These are phyloP conservation scores for Taphrina flavorubra DNA, from an alignment of 1,139 yeast genomes.

Conservation along the genomic window DNA sequence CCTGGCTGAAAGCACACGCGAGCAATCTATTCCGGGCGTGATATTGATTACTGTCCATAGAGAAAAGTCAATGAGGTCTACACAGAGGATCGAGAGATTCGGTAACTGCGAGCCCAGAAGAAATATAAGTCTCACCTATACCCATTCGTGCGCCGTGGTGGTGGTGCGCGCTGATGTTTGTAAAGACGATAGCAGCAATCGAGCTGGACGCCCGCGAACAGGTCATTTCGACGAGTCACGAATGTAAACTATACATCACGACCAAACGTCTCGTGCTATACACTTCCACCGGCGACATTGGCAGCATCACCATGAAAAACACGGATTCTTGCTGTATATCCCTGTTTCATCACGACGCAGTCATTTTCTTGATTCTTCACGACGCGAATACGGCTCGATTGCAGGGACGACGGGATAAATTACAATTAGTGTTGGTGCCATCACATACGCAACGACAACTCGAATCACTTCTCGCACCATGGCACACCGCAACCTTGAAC, in stretches of 20 bases:
- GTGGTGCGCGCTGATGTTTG: neutral
- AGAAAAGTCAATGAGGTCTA: neutral
- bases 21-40: slow-evolving; percentile 3
- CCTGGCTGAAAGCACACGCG: neutral
- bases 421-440: neutral
- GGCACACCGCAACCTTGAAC: neutral
- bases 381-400: neutral
- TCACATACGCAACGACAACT: neutral
- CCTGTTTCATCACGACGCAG: slow-evolving; percentile 1
- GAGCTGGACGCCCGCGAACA: slow-evolving; percentile 2
- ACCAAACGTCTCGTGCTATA: neutral
- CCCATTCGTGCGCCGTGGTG: no score
- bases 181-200: slow-evolving; percentile 1
- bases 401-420: neutral
- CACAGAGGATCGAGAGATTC: neutral
- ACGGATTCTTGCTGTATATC: neutral
- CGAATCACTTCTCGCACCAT: neutral
- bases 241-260: slow-evolving; percentile 5
- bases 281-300: neutral
- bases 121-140: no score
- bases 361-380: neutral
- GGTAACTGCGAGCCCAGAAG: neutral
- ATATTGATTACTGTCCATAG: neutral
- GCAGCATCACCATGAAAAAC: neutral
- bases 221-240: neutral